These are phyloP conservation scores for Neonectria punicea DNA, from an alignment of 2,329 filamentous ascomycete genomes.

Conservation along the genomic window DNA sequence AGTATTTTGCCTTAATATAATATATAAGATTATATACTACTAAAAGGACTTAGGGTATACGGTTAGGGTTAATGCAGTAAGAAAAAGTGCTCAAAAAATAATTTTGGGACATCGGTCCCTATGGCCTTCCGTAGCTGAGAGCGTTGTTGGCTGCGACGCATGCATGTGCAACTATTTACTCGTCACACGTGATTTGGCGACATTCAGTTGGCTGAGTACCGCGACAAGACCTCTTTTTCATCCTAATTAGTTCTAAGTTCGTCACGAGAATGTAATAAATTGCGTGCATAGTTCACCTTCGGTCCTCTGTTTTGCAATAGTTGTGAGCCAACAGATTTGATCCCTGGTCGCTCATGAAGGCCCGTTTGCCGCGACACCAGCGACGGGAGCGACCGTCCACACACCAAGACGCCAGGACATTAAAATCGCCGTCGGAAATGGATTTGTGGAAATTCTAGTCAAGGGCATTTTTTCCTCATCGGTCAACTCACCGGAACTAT, in stretches of 20 bases:
- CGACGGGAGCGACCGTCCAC: background rate
- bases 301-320: background rate
- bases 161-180: background rate
- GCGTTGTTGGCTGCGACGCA: background rate
- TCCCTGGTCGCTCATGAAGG: background rate
- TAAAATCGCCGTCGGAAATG: background rate
- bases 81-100: too few species aligned
- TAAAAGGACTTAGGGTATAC: too few species aligned
- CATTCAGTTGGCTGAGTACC: background rate
- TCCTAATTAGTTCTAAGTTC: background rate
- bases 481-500: background rate
- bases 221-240: background rate
- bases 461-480: background rate
- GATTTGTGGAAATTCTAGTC: background rate
- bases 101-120: too few species aligned
- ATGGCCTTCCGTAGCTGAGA: slow-evolving; percentile 22
- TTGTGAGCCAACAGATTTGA: background rate
- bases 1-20: too few species aligned
- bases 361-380: background rate
- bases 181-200: background rate
- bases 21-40: too few species aligned
- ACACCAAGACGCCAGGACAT: background rate
- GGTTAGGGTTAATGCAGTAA: too few species aligned
- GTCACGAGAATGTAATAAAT: background rate
- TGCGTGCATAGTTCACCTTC: background rate